These are phyloP conservation scores for Lactarius evosmus DNA, from an alignment of 768 basidiomycete genomes.

Conservation along the genomic window DNA sequence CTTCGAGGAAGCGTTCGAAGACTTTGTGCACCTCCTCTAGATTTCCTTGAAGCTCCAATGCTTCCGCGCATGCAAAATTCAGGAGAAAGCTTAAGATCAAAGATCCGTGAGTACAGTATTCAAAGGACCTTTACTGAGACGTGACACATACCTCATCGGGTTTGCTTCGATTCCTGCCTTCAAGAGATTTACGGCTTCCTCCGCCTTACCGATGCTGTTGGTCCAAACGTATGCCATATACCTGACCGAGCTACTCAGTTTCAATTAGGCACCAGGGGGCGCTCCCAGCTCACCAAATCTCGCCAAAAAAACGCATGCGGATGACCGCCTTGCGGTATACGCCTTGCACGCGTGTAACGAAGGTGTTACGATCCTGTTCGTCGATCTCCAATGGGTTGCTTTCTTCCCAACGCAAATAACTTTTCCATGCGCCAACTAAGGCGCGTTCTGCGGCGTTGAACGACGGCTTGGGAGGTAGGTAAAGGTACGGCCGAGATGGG, in stretches of 20 bases:
- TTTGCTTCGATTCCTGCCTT: conserved; percentile 88
- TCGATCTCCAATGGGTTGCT: conserved; percentile 91
- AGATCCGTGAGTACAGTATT: background rate
- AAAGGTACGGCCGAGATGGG: conserved; percentile 43
- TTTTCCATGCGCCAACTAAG: conserved; percentile 83
- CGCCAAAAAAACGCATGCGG: conserved; percentile 90
- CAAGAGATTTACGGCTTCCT: conserved; percentile 78
- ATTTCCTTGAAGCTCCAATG: conserved; percentile 60
- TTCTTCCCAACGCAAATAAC: conserved; percentile 94
- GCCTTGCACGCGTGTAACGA: conserved; percentile 70
- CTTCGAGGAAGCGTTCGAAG: conserved; percentile 70
- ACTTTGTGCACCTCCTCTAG: conserved; percentile 63
- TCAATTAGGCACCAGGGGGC: background rate
- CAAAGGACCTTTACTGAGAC: conserved; percentile 20
- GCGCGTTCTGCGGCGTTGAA: conserved; percentile 70
- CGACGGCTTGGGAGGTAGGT: conserved; percentile 66
- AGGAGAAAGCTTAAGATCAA: conserved; percentile 64
- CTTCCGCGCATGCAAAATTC: conserved; percentile 85
- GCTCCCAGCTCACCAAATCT: conserved; percentile 70
- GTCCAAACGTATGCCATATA: conserved; percentile 89
- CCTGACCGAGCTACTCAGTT: conserved; percentile 43
- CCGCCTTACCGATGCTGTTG: conserved; percentile 65
- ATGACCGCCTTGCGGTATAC: conserved; percentile 88
- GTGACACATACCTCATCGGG: conserved; percentile 55
- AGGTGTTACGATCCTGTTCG: conserved; percentile 65